phyloP scores from a whole-genome alignment of 805 yeast genomes.

The Saturnispora gosingensis region DNA sequence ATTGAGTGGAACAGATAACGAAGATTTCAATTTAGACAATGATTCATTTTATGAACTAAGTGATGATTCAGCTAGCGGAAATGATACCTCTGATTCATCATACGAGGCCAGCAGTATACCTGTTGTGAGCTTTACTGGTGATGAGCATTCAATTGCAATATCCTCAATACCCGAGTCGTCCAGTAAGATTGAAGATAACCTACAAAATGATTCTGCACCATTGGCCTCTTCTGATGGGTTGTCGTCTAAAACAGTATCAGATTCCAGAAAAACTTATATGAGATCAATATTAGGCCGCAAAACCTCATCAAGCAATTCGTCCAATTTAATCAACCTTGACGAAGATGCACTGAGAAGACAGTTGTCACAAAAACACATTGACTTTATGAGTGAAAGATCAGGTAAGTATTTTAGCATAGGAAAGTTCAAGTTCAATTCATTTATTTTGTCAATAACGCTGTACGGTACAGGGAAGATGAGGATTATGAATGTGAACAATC shows the following conservation, averaged over 20 bases:
- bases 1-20: not conserved
- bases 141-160: not conserved
- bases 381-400: conserved; percentile 69
- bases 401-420: conserved; percentile 62
- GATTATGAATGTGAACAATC: conserved; percentile 68
- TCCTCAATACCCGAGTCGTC: not conserved
- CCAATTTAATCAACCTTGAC: not conserved
- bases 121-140: not conserved
- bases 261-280: not conserved
- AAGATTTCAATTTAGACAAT: not conserved
- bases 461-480: conserved; percentile 63
- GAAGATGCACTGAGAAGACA: not conserved
- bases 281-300: not conserved
- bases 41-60: not conserved
- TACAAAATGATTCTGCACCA: not conserved
- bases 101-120: not conserved
- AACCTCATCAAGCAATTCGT: not conserved
- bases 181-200: not conserved
- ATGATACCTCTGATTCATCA: not conserved
- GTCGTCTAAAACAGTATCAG: not conserved
- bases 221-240: not conserved
- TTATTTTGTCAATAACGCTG: conserved; percentile 60
- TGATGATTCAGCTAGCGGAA: not conserved
- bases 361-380: conserved; percentile 14
- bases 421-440: conserved; percentile 41